Percentiles rank a stretch among this genome's conserved stretches.
Evolutionary conservation across 495 filamentous ascomycete species (phyloP).

Genomic region (Daldinia caldariorum): DNA sequence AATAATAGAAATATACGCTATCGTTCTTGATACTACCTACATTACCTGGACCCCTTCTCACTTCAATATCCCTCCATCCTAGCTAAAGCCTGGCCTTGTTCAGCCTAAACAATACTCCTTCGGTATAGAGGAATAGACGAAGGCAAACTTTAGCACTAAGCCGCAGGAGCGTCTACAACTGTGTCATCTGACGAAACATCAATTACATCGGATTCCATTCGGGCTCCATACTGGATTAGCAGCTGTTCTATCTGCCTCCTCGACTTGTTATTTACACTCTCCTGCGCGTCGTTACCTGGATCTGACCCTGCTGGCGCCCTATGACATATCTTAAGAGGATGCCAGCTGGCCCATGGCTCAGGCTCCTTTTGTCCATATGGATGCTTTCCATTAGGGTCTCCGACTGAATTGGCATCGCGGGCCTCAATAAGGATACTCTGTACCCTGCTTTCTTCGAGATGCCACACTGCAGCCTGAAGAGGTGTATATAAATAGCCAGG

Average conservation of each 20-base stretch:
- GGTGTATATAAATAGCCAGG: slow-evolving; percentile 24
- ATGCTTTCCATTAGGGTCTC: slow-evolving; percentile 19
- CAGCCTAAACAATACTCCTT: neutral
- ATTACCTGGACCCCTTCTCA: neutral
- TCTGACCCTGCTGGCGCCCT: neutral
- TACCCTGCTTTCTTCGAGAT: slow-evolving; percentile 27
- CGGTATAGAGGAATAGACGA: neutral
- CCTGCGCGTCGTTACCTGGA: neutral
- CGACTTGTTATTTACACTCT: slow-evolving; percentile 11
- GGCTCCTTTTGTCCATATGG: neutral
- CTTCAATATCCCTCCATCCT: neutral
- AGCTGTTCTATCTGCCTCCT: slow-evolving; percentile 24
- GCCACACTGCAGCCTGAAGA: slow-evolving; percentile 27
- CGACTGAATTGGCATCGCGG: slow-evolving; percentile 22
- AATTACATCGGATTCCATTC: neutral
- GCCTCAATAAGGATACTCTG: slow-evolving; percentile 33
- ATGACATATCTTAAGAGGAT: slow-evolving; percentile 33
- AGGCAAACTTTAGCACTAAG: neutral
- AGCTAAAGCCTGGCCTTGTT: neutral
- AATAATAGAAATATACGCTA: neutral
- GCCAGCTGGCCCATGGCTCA: slow-evolving; percentile 9
- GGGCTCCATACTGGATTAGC: slow-evolving; percentile 31
- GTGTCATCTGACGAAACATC: neutral
- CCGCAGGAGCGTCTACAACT: neutral
- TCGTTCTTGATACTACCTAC: neutral